These are phyloP conservation scores for Pythium monospermum DNA, from an alignment of 352 stramenopile species.

Conservation along the genomic window DNA sequence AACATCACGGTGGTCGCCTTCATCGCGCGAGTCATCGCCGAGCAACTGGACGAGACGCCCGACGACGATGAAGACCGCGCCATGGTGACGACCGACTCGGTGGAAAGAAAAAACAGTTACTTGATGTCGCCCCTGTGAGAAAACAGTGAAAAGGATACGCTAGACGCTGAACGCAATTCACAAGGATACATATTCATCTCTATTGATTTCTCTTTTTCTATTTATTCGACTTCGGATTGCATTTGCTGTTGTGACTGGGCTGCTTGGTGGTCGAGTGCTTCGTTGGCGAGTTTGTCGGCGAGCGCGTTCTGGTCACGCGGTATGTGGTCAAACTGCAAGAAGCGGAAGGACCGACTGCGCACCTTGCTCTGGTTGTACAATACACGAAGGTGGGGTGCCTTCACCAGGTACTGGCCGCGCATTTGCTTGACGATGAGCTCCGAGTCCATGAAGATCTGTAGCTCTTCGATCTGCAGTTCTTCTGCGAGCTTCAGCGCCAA, in stretches of 20 bases:
- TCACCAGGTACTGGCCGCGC: slow-evolving; percentile 65
- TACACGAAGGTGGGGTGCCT: slow-evolving; percentile 42
- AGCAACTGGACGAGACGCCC: slow-evolving; percentile 65
- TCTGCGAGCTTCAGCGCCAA: slow-evolving; percentile 54
- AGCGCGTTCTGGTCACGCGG: slow-evolving; percentile 41
- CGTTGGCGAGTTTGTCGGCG: slow-evolving; percentile 61
- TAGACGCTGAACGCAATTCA: too few species aligned
- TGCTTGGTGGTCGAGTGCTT: slow-evolving; percentile 46
- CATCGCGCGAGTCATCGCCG: slow-evolving; percentile 59
- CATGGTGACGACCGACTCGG: neutral
- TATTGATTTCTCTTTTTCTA: too few species aligned
- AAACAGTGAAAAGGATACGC: neutral
- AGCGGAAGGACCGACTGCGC: slow-evolving; percentile 25
- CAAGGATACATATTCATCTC: neutral
- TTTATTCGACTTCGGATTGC: too few species aligned
- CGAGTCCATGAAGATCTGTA: slow-evolving; percentile 75
- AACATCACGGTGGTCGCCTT: slow-evolving; percentile 66
- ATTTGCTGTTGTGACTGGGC: neutral
- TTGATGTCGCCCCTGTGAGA: neutral
- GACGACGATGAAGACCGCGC: slow-evolving; percentile 64
- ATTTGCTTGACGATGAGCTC: slow-evolving; percentile 77
- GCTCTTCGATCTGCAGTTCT: slow-evolving; percentile 23
- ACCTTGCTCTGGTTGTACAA: slow-evolving; percentile 39
- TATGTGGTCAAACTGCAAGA: slow-evolving; percentile 49
- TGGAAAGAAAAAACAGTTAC: neutral